Conservation (phyloP, 495 filamentous ascomycete species). For the Aspergillus nanangensis region DNA sequence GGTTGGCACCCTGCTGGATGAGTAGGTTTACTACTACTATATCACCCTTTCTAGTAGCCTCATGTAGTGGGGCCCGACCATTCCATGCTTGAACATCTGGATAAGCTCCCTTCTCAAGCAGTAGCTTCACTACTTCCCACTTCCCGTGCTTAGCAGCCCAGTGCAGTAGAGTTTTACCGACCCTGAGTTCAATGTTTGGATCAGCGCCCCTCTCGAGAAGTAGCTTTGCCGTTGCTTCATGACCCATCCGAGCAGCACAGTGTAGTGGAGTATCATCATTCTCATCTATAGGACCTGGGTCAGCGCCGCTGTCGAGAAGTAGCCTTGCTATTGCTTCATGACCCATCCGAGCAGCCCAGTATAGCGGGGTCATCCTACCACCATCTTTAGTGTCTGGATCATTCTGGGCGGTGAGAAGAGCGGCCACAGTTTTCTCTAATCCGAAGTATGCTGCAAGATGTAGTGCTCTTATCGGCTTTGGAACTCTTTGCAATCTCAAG, state of each 20-base stretch:
- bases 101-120: conserved; percentile 2
- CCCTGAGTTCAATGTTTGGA: background rate
- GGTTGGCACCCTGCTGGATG: conserved; percentile 1
- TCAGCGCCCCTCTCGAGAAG: background rate
- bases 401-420: background rate
- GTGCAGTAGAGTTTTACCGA: background rate
- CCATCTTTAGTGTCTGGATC: background rate
- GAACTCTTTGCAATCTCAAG: background rate
- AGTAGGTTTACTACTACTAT: conserved; percentile 1
- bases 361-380: background rate
- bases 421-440: background rate
- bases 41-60: background rate
- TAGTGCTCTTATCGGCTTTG: background rate
- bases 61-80: background rate
- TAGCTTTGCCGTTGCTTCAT: background rate
- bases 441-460: background rate
- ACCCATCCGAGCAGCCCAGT: background rate
- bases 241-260: background rate
- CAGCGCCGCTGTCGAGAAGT: background rate
- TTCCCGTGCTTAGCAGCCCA: background rate
- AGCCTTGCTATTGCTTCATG: background rate
- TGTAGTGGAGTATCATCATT: background rate
- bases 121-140: background rate
- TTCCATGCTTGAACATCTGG: conserved; percentile 1
- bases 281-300: background rate